Base-by-base conservation (phyloP, 148 eudicot genomes). In the Spergularia marina region DNA sequence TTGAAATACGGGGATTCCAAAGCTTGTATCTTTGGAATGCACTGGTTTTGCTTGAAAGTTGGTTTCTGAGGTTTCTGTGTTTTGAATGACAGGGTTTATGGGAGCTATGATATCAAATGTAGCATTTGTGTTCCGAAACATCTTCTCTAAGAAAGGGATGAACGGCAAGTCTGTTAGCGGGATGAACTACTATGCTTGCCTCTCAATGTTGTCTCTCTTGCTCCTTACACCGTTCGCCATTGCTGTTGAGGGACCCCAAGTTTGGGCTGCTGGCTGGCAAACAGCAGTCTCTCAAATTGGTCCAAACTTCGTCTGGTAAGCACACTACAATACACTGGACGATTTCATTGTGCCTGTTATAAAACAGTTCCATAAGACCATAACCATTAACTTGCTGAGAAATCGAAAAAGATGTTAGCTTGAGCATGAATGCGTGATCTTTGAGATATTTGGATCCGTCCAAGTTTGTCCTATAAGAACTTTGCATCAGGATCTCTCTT, bases 31-130 rank as follows among this genome's bases (percentile, higher is more conserved):
- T 15, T 62, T 70, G 44, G 58, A 1, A 8, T 61, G 53, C 51
- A 53, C 62, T 30, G 36, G 36, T 12, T 69, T 34, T 14, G 55
- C 47, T 25, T 0, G 13, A 20, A n/a, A 44, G n/a, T 68, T 34
- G 11, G 30, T 44, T 60, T 61, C 73, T 80, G 44, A 71, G 16
- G 5, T 80, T 21, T 53, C 5, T 71, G 41, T 15, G 49, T 1
- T 76, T n/a, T 30, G 53, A 44, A 2, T 65, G 52, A 66, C 68
- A 89, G 92, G 92, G 55, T 89, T 89, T 84, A 87, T 89, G 90
- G 92, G 92, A 16, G 92, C 92, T 71, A 89, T 89, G 92, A 79
- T 89, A 76, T 89, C 92, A n/a, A 89, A 89, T 80, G 41, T 89
- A 76, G 92, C 92, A 23, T 89, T 89, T 71, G 92, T 89, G 73